A percentile compares a stretch with the other conserved stretches of the same genome.
Evolutionary conservation across 768 basidiomycete species (phyloP).

Genomic region (Russula virescens): DNA sequence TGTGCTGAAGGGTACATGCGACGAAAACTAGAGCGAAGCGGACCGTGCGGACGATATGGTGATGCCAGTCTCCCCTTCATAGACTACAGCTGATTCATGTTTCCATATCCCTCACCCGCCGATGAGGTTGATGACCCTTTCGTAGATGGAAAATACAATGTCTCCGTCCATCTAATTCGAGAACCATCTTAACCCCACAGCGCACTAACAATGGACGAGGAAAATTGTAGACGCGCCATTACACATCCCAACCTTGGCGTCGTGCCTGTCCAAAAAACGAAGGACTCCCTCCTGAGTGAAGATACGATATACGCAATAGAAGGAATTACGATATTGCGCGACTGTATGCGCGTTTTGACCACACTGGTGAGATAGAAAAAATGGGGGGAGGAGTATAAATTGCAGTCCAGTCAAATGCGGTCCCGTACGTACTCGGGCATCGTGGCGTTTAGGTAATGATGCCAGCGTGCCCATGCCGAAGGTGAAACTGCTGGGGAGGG

Average conservation of each 20-base stretch:
- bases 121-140: conserved; percentile 62
- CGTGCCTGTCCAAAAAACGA: conserved; percentile 92
- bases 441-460: conserved; percentile 87
- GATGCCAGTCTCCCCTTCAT: not conserved
- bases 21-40: too few species aligned
- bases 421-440: conserved; percentile 64
- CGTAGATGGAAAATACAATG: conserved; percentile 89
- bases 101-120: conserved; percentile 30
- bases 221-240: conserved; percentile 49
- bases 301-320: conserved; percentile 94
- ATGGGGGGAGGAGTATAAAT: not conserved
- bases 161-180: conserved; percentile 76
- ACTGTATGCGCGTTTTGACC: conserved; percentile 97
- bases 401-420: not conserved
- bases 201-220: not conserved
- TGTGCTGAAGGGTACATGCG: too few species aligned
- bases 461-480: conserved; percentile 96
- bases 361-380: conserved; percentile 46
- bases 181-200: not conserved
- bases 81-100: conserved; percentile 7
- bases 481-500: conserved; percentile 80
- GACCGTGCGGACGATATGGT: not conserved
- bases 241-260: conserved; percentile 83
- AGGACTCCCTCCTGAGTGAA: conserved; percentile 87
- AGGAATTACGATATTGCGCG: conserved; percentile 93